Conservation (phyloP, 495 filamentous ascomycete species). For the Daldinia vernicosa region DNA sequence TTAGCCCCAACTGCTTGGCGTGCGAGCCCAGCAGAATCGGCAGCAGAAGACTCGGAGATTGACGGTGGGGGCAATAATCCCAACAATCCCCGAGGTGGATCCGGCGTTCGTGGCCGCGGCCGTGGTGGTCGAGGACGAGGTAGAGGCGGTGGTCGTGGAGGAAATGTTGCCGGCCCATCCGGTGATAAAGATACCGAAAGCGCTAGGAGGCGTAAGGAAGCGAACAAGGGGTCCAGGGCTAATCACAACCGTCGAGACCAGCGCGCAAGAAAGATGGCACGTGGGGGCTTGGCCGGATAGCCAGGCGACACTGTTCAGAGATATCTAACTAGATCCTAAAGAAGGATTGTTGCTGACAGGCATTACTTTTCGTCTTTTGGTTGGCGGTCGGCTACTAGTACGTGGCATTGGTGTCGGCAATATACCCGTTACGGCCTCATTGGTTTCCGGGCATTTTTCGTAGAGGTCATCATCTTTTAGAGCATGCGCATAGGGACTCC, state of each 20-base stretch:
- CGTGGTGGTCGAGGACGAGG: conserved; percentile 62
- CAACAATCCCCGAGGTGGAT: conserved; percentile 43
- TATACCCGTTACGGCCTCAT: conserved; percentile 26
- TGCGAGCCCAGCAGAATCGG: conserved; percentile 55
- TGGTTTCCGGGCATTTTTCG: conserved; percentile 25
- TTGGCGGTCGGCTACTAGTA: conserved; percentile 14
- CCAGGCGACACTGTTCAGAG: not conserved
- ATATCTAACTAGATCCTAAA: not conserved
- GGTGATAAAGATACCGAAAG: conserved; percentile 67
- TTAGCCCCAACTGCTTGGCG: conserved; percentile 71
- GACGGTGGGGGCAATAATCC: conserved; percentile 40
- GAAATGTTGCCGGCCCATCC: conserved; percentile 65
- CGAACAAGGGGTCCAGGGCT: conserved; percentile 67
- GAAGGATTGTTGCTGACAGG: not conserved
- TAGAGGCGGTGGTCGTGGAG: conserved; percentile 59
- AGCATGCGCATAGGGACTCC: conserved; percentile 42
- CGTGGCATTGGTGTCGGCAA: conserved; percentile 21
- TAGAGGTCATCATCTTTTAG: conserved; percentile 45
- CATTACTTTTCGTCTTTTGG: conserved; percentile 34
- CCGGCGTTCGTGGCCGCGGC: conserved; percentile 57
- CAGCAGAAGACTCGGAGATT: conserved; percentile 55
- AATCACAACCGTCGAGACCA: conserved; percentile 76
- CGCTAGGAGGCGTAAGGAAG: conserved; percentile 70
- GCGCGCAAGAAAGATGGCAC: conserved; percentile 79
- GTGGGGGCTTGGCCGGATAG: conserved; percentile 65